Base-by-base conservation (phyloP, 2,329 filamentous ascomycete species). In the Neoarthrinium moseri region DNA sequence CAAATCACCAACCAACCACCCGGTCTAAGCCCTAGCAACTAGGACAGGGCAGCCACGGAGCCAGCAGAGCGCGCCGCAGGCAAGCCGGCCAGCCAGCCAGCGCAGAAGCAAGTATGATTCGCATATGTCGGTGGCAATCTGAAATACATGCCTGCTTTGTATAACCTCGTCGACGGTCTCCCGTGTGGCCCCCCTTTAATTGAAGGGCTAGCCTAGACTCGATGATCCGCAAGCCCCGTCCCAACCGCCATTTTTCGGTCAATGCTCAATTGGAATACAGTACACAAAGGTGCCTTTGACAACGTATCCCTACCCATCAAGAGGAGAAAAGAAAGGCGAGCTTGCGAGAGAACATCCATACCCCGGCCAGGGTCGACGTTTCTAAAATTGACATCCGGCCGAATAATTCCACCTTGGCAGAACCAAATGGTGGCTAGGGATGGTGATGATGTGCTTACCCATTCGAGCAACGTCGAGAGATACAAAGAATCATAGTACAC, bases 81-180 rank as follows among this genome's bases (percentile, higher is more conserved):
- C 47, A 51, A 43, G 45, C 52, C 54, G 50, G 46, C 35, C 34
- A 50, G 44, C 47, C 53, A 54, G 61, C 22, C 22, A 12, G 17
- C 6, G 44, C 45, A 46, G 60, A 68, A 63, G 65, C 67, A 70
- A 63, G 64, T 69, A 69, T 70, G 67, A 62, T 69, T 59, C 63
- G 67, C 64, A 69, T 69, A 65, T 64, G 53, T 51, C 45, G 43
- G 54, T 56, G 52, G 52, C 52, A 55, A 59, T 57, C 43, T 26
- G 33, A 49, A n/a, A n/a, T 18, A 40, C 40, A 57, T 54, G 52
- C 50, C 49, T 49, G 46, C 43, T 45, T 24, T 52, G 52, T 59
- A 57, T 53, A 51, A 47, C 51, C 51, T 51, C 53, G 49, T 46
- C 27, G 45, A 51, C 27, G 45, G 47, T 43, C 29, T 50, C 49